Evolutionary conservation across 306 rosid genomes (phyloP), one percentile per base, ranked within the genome.

Genomic region (Glycine latifolia): DNA sequence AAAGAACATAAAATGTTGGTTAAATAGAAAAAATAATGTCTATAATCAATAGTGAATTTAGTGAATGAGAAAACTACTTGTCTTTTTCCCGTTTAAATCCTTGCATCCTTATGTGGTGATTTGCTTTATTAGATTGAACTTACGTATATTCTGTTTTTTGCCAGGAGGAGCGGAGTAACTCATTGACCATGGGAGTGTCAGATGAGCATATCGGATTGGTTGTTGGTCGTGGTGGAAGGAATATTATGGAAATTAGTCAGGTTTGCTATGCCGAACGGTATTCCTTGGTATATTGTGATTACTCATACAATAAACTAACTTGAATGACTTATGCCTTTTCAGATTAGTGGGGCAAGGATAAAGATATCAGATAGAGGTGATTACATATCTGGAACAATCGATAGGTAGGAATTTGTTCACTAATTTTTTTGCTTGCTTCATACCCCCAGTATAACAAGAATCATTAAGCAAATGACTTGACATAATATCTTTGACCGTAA

Each of bases 141-240:
- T 44, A 86, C 54, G 14, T 46, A 46, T 52, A 3, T 61, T 26
- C 10, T 90, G 53, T 76, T 87, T 58, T 80, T 65, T 86, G 81
- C 65, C 91, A 96, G 99, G 99, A 96, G 89, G 99, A 96, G 62
- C 89, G 86, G 76, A 91, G 82, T 66, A 93, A 91, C 89, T 93
- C 98, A 0, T 16, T 93, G 87, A 96, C 94, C 60, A 96, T 96
- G 76, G 99, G 98, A 1, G 88, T 96, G 62, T 91, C 97, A 13
- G 99, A 96, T 82, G 92, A 55, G 33, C 98, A 93, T 83, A 91
- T 96, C 6, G 99, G 99, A 15, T 84, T 96, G 87, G 99, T 96
- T 88, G 97, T 96, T 77, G 99, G 99, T 56, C 99, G 99, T 65
- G 97, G 97, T 67, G 99, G 99, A 87, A 93, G 98, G 88, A 96